Conservation (phyloP, 1,284 basidiomycete genomes). For the Melampsora occidentalis region DNA sequence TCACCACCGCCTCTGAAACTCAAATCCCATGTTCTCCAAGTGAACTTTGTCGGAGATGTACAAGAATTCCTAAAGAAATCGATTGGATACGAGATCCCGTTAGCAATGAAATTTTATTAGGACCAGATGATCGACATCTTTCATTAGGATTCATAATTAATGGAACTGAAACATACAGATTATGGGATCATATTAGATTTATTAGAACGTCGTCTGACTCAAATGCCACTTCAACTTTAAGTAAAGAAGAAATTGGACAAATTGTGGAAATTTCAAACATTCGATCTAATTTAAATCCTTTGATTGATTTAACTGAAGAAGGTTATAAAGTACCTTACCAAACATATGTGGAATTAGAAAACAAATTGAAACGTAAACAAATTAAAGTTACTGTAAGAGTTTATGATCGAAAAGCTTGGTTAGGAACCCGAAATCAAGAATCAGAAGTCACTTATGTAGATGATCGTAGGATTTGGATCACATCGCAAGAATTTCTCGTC, state of each 20-base stretch:
- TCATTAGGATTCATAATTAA: constrained; percentile 15
- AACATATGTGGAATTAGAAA: no score
- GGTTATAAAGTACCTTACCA: no score
- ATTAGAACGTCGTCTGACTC: not conserved
- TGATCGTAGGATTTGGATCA: constrained; percentile 23
- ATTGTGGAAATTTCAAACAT: constrained; percentile 26
- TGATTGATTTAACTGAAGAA: no score
- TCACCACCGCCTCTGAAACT: not conserved
- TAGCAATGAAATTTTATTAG: constrained; percentile 7
- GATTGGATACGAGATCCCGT: constrained; percentile 17
- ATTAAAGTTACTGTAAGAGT: not conserved
- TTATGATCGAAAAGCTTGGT: constrained; percentile 16
- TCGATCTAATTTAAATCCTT: constrained; percentile 20
- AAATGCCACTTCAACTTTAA: not conserved
- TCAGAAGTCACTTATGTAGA: no score
- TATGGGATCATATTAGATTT: constrained; percentile 19
- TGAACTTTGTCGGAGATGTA: constrained; percentile 18
- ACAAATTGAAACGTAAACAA: no score
- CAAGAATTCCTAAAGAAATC: constrained; percentile 7
- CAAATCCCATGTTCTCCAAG: not conserved
- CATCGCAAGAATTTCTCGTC: not conserved
- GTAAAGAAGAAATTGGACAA: constrained; percentile 31
- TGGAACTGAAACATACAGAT: constrained; percentile 13
- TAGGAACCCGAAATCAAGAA: not conserved
- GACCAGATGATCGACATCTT: constrained; percentile 20